Evolutionary conservation across 1,284 basidiomycete species (phyloP), one percentile per base, ranked within the genome.

Genomic region (Pseudozyma sp.): DNA sequence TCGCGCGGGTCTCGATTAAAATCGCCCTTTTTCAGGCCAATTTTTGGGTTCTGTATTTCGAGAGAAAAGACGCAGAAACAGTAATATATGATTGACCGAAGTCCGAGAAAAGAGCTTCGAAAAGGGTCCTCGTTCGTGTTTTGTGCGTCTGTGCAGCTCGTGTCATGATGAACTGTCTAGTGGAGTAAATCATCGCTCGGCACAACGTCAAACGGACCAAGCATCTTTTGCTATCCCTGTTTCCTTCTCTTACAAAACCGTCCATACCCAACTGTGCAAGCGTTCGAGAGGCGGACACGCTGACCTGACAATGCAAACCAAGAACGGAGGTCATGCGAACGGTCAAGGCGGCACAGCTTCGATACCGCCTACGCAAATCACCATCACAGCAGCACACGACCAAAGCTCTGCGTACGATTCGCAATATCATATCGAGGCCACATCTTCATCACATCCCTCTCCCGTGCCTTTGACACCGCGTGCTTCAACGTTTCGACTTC

Each of bases 401-500:
- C 34, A 21, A 6, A 19, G 36, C 18, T 54, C 47, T 13, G 7
- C 44, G 13, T 25, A 25, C 25, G 19, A 25, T n/a, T n/a, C 58
- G 16, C 57, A 59, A 16, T n/a, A n/a, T n/a, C n/a, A n/a, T n/a
- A n/a, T n/a, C n/a, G 5, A 43, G 13, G 10, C 47, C 5, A 49
- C 67, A 13, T 54, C 57, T 10, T 64, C 53, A 10, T 47, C 50
- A 11, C 62, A 65, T 7, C 58, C 68, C 1, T 70, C 62, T 12
- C 62, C 68, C 1, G 62, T 18, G 12, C 62, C 62, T 16, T 47
- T 65, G 8, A 70, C 68, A 14, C 68, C 68, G 5, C 61, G 68
- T 16, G 68, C 62, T 7, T 61, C 62, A 7, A 50, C 62, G 0
- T 70, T 70, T 38, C 16, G 49, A 45, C 68, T 70, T 7, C 61